phyloP scores from a whole-genome alignment of 2,329 filamentous ascomycete species.

The Scopulariopsis brevicaulis region DNA sequence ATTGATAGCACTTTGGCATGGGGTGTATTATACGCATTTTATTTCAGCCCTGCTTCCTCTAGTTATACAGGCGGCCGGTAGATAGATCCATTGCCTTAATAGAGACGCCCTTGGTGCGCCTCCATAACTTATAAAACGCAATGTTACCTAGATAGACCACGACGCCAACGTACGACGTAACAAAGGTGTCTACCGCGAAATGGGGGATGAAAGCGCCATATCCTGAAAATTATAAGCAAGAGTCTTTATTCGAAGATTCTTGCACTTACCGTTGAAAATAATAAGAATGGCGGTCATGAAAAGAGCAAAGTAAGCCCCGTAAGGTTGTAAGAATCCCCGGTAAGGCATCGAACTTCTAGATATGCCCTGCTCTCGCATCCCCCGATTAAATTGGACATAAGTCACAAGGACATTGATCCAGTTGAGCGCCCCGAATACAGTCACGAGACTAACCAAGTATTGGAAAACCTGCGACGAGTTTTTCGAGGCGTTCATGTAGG shows the following conservation, averaged over 20 bases:
- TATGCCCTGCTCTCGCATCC: conserved; percentile 23
- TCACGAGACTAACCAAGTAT: conserved; percentile 30
- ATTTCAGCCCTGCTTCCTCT: no score
- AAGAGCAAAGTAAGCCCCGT: conserved; percentile 22
- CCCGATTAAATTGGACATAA: conserved; percentile 25
- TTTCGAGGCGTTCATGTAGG: conserved; percentile 26
- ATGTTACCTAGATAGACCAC: no score
- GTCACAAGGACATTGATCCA: conserved; percentile 28
- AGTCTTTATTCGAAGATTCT: conserved; percentile 2
- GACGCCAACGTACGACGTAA: no score
- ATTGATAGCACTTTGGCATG: no score
- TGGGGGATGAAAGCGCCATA: no score
- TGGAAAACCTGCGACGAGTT: conserved; percentile 23
- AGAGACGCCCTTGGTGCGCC: no score
- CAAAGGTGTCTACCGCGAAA: no score
- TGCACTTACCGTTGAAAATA: conserved; percentile 42
- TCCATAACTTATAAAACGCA: no score
- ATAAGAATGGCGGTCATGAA: conserved; percentile 30
- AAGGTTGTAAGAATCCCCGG: conserved; percentile 24
- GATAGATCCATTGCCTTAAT: no score
- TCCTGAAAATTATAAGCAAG: no score
- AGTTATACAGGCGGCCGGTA: no score
- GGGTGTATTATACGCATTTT: no score
- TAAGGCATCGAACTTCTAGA: conserved; percentile 22
- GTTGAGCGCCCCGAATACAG: conserved; percentile 29